These are phyloP conservation scores for Parasarocladium wereldwijsianum DNA, from an alignment of 2,329 filamentous ascomycete genomes.

Conservation along the genomic window DNA sequence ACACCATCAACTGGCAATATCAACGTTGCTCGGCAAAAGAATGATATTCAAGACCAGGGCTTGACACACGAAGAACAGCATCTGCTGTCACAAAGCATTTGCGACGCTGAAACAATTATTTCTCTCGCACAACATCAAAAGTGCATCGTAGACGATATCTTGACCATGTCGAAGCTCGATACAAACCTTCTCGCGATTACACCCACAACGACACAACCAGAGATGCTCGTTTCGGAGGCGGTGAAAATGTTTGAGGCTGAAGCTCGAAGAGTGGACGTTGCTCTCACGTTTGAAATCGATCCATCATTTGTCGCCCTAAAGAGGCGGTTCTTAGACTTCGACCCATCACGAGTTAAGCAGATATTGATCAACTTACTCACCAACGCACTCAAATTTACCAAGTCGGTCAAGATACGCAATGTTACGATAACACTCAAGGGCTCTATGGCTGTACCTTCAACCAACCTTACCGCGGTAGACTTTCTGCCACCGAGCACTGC, in stretches of 20 bases:
- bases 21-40: conserved; percentile 5
- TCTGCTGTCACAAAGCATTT: conserved; percentile 46
- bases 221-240: conserved; percentile 49
- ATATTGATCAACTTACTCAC: conserved; percentile 69
- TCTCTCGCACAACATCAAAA: conserved; percentile 72
- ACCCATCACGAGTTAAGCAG: conserved; percentile 62
- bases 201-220: conserved; percentile 52
- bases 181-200: conserved; percentile 60
- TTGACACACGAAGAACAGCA: conserved; percentile 20
- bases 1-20: conserved; percentile 12
- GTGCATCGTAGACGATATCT: conserved; percentile 59
- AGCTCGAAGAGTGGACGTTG: conserved; percentile 52
- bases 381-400: conserved; percentile 74
- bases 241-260: conserved; percentile 71
- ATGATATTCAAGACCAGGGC: conserved; percentile 5
- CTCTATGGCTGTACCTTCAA: conserved; percentile 21
- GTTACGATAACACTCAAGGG: conserved; percentile 34
- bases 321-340: conserved; percentile 52
- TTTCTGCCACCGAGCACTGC: conserved; percentile 42
- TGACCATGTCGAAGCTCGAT: conserved; percentile 63
- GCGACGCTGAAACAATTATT: conserved; percentile 64
- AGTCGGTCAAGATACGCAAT: conserved; percentile 41
- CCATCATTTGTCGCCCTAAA: conserved; percentile 40
- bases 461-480: conserved; percentile 32
- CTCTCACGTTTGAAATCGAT: conserved; percentile 49